A percentile compares a stretch with the other conserved stretches of the same genome.
Evolutionary conservation across 139 green algal species (phyloP).

Genomic region (Asterochloris sp.): DNA sequence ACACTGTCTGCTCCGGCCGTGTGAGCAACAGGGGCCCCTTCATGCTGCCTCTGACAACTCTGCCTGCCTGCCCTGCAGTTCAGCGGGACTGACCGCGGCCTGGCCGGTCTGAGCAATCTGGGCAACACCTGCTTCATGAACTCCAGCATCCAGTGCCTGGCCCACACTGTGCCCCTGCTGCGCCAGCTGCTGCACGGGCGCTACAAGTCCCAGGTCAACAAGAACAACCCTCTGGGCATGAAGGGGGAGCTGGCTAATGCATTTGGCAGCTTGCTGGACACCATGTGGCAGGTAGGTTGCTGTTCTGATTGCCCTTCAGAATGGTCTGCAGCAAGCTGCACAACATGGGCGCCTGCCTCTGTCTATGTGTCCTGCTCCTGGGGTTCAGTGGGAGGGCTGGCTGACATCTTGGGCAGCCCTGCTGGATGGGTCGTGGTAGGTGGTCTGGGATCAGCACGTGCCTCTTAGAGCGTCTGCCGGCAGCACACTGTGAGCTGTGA

Average conservation of each 20-base stretch:
- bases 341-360: no score
- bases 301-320: no score
- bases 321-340: no score
- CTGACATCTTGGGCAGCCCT: no score
- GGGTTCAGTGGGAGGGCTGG: no score
- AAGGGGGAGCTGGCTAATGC: constrained; percentile 86
- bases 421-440: no score
- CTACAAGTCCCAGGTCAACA: constrained; percentile 79
- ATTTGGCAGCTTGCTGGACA: constrained; percentile 80
- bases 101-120: constrained; percentile 77
- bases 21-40: neutral
- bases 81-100: constrained; percentile 29
- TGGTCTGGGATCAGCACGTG: no score
- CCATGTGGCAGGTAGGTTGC: constrained; percentile 76
- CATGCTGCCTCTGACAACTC: no score
- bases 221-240: constrained; percentile 83
- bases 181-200: constrained; percentile 65
- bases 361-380: no score
- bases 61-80: no score
- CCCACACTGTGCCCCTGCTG: constrained; percentile 78
- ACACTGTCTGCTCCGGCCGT: neutral
- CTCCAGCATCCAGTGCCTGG: constrained; percentile 90
- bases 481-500: no score
- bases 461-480: no score
- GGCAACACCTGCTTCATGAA: constrained; percentile 98